Percentiles rank a stretch among this genome's conserved stretches.
Evolutionary conservation across 2,329 filamentous ascomycete genomes (phyloP).

Genomic region (Uncinocarpus reesii): DNA sequence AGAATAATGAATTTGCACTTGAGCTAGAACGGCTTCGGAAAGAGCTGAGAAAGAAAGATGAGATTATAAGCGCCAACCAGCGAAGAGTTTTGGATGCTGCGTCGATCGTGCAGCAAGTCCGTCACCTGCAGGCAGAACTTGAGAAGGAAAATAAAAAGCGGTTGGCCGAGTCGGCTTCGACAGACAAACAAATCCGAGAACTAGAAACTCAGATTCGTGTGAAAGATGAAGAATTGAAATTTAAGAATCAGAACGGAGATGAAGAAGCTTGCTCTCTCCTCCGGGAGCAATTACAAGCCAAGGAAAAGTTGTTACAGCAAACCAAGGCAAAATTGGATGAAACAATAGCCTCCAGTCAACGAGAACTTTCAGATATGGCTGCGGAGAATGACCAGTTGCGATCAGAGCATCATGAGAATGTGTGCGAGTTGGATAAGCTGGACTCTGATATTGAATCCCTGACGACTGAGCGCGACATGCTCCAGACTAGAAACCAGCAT

Average conservation of each 20-base stretch:
- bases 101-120: conserved; percentile 31
- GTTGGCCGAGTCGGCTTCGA: conserved; percentile 1
- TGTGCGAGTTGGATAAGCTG: conserved; percentile 29
- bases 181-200: conserved; percentile 13
- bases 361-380: conserved; percentile 29
- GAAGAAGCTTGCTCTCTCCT: conserved; percentile 22
- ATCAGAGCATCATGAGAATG: conserved; percentile 27
- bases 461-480: conserved; percentile 26
- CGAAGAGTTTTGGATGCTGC: conserved; percentile 27
- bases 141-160: conserved; percentile 21
- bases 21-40: conserved; percentile 28
- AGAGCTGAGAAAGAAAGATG: conserved; percentile 27
- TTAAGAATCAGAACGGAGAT: neutral
- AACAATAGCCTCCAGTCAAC: conserved; percentile 25
- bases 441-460: conserved; percentile 27
- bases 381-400: conserved; percentile 30
- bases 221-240: conserved; percentile 11
- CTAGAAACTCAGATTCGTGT: conserved; percentile 6
- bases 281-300: conserved; percentile 27
- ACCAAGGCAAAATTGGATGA: conserved; percentile 27
- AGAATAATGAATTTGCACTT: conserved; percentile 19
- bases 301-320: conserved; percentile 28
- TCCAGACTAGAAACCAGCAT: conserved; percentile 28
- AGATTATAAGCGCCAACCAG: conserved; percentile 27
- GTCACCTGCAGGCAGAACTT: conserved; percentile 31